Conservation (phyloP, 371 early-diverging fungal genomes). For the Umbelopsis sp. region DNA sequence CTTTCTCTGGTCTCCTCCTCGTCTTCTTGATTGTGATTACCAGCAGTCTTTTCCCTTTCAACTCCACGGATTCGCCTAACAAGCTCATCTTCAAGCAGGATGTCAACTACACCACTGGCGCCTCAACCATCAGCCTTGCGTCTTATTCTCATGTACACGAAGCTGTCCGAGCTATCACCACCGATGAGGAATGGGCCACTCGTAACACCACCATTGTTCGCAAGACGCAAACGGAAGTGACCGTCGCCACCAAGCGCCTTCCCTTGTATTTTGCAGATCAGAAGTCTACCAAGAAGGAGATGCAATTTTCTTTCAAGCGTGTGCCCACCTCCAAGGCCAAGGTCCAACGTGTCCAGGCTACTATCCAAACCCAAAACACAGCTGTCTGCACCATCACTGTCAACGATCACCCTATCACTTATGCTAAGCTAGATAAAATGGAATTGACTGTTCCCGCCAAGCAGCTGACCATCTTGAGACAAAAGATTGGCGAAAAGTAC, state of each 20-base stretch:
- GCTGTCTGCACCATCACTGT: slow-evolving; percentile 39
- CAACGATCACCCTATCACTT: slow-evolving; percentile 21
- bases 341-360: slow-evolving; percentile 26
- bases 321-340: slow-evolving; percentile 20
- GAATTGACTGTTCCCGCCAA: slow-evolving; percentile 29
- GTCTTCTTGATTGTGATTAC: slow-evolving; percentile 39
- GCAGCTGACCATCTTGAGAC: slow-evolving; percentile 38
- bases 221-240: slow-evolving; percentile 30
- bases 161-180: slow-evolving; percentile 24
- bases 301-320: slow-evolving; percentile 27
- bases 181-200: slow-evolving; percentile 28
- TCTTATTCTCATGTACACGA: slow-evolving; percentile 24
- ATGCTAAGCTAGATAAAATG: neutral
- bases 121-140: slow-evolving; percentile 33
- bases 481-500: slow-evolving; percentile 39
- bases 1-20: slow-evolving; percentile 20
- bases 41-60: slow-evolving; percentile 40
- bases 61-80: slow-evolving; percentile 44
- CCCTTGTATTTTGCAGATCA: slow-evolving; percentile 32
- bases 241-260: slow-evolving; percentile 33
- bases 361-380: slow-evolving; percentile 39
- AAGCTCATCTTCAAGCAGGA: slow-evolving; percentile 42
- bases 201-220: slow-evolving; percentile 26
- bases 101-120: slow-evolving; percentile 31
- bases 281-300: slow-evolving; percentile 23